phyloP scores from a whole-genome alignment of 345 rosid species.

The Populus euphratica region DNA sequence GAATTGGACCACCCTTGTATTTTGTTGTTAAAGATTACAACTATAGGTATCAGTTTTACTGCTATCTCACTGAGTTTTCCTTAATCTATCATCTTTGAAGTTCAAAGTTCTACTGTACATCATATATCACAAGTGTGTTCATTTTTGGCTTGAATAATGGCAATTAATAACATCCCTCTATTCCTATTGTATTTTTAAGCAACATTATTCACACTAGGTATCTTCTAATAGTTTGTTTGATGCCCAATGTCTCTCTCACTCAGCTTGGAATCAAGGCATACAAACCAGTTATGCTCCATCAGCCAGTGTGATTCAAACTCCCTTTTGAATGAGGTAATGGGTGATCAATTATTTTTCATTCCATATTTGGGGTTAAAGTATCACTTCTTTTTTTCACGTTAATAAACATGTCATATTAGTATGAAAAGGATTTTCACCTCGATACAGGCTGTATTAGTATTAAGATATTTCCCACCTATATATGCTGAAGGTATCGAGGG shows the following conservation, averaged over 20 bases:
- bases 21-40: slow-evolving; percentile 90
- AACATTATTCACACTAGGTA: too few relatives aligned
- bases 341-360: background rate
- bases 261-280: slow-evolving; percentile 85
- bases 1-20: slow-evolving; percentile 91
- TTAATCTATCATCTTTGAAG: background rate
- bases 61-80: background rate
- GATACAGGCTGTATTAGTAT: too few relatives aligned
- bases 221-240: background rate
- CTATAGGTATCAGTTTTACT: slow-evolving; percentile 51
- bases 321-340: slow-evolving; percentile 78
- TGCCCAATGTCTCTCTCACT: slow-evolving; percentile 4
- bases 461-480: too few relatives aligned
- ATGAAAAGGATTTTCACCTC: too few relatives aligned
- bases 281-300: slow-evolving; percentile 91
- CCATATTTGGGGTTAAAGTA: background rate
- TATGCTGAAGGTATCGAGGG: slow-evolving; percentile 63
- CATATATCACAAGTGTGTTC: background rate
- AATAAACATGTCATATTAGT: background rate
- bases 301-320: slow-evolving; percentile 88
- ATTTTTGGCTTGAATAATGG: background rate
- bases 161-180: too few relatives aligned
- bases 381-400: background rate
- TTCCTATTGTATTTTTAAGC: too few relatives aligned
- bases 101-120: background rate